These are phyloP conservation scores for Erigeron philadelphicus DNA, from an alignment of 140 eudicot species.

Conservation along the genomic window DNA sequence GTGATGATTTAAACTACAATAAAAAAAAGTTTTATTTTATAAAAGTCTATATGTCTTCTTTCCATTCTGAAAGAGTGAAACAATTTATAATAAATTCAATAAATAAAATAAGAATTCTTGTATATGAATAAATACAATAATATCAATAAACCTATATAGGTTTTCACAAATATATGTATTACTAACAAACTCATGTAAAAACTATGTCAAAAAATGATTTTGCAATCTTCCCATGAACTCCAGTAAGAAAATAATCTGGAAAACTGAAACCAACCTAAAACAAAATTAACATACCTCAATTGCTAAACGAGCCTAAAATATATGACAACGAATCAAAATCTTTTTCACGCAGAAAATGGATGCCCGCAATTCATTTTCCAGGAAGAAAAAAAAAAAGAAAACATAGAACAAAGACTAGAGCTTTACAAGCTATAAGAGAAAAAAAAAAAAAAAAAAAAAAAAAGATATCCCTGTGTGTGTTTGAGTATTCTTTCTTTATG, in stretches of 20 bases:
- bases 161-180: too few relatives aligned
- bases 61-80: too few relatives aligned
- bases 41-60: too few relatives aligned
- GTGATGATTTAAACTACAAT: too few relatives aligned
- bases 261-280: not conserved
- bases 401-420: not conserved
- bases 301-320: not conserved
- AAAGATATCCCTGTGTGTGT: not conserved
- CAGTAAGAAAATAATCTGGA: not conserved
- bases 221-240: not conserved
- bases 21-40: too few relatives aligned
- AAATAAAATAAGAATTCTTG: too few relatives aligned
- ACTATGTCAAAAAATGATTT: not conserved
- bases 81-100: too few relatives aligned
- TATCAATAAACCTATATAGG: too few relatives aligned
- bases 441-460: conserved; percentile 2
- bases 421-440: conserved; percentile 23
- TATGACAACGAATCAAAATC: not conserved
- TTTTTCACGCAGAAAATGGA: not conserved
- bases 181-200: too few relatives aligned
- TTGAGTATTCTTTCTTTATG: not conserved
- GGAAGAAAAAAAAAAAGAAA: not conserved
- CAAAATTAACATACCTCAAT: not conserved
- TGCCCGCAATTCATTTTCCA: conserved; percentile 7
- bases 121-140: too few relatives aligned